These are phyloP conservation scores for Lepidium aucheri DNA, from an alignment of 345 rosid genomes.

Conservation along the genomic window DNA sequence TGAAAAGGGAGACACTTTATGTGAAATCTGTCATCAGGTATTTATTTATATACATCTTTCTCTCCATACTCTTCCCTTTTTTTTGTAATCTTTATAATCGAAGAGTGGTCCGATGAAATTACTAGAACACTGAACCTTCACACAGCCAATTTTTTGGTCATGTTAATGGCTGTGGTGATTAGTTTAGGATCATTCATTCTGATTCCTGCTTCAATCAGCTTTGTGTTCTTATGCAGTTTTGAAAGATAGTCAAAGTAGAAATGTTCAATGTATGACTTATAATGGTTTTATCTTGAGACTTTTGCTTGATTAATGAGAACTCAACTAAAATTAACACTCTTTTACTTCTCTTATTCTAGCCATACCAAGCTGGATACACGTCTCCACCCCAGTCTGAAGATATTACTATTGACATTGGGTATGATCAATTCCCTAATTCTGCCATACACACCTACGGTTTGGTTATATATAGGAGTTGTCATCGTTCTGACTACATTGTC, in stretches of 20 bases:
- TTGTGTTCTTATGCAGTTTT: background rate
- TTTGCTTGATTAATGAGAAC: background rate
- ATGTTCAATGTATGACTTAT: background rate
- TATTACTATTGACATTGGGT: slow-evolving; percentile 82
- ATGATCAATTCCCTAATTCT: slow-evolving; percentile 15
- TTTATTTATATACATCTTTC: background rate
- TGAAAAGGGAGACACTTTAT: slow-evolving; percentile 79
- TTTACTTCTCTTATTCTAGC: slow-evolving; percentile 35
- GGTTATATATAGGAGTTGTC: background rate
- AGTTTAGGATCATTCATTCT: background rate
- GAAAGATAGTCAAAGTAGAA: background rate
- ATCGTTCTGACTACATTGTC: background rate
- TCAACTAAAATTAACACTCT: background rate
- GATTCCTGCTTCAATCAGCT: background rate
- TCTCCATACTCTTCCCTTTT: background rate
- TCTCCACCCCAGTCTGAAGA: slow-evolving; percentile 60
- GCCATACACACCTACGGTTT: background rate
- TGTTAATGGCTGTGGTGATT: background rate
- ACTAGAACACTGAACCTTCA: background rate
- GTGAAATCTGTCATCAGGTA: slow-evolving; percentile 98
- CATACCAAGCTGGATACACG: slow-evolving; percentile 78
- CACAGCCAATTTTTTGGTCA: too few species aligned
- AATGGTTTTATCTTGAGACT: background rate
- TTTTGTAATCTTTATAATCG: background rate
- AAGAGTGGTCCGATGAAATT: background rate